Conservation (phyloP, 2,329 filamentous ascomycete genomes). For the Didymella lethalis region DNA sequence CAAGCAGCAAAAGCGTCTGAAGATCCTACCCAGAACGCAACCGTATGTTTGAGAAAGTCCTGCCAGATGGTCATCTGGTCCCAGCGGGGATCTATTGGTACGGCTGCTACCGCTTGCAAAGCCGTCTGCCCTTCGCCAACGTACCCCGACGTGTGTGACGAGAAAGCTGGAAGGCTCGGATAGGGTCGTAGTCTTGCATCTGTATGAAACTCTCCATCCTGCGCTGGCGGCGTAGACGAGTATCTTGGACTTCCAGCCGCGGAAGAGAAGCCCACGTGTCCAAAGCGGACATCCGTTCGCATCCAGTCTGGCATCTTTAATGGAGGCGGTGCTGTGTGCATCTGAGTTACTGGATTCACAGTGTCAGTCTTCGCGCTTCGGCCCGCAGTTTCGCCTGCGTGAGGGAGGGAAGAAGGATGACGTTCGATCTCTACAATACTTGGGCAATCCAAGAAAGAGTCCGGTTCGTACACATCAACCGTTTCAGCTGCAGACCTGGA, state of each 20-base stretch:
- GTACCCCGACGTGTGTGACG: background rate
- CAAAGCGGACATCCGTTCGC: conserved; percentile 3
- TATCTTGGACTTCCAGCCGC: background rate
- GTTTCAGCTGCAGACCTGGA: background rate
- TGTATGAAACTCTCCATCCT: background rate
- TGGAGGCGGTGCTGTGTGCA: background rate
- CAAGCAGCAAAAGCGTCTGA: background rate
- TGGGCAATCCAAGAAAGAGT: background rate
- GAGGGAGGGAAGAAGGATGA: background rate
- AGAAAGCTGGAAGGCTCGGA: background rate
- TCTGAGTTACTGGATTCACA: background rate
- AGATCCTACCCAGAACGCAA: conserved; percentile 8
- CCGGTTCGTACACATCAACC: background rate
- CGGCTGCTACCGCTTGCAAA: background rate
- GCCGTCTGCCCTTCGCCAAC: background rate
- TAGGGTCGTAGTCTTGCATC: background rate
- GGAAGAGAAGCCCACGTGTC: background rate
- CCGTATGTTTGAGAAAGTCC: background rate
- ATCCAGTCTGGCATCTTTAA: conserved; percentile 8
- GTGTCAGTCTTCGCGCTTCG: background rate
- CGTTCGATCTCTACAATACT: background rate
- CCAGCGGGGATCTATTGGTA: background rate
- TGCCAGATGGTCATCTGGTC: background rate
- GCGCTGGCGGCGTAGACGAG: background rate
- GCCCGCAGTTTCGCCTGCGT: background rate